Base-by-base conservation (phyloP, 352 stramenopile genomes). In the Thalassiosira hispida region DNA sequence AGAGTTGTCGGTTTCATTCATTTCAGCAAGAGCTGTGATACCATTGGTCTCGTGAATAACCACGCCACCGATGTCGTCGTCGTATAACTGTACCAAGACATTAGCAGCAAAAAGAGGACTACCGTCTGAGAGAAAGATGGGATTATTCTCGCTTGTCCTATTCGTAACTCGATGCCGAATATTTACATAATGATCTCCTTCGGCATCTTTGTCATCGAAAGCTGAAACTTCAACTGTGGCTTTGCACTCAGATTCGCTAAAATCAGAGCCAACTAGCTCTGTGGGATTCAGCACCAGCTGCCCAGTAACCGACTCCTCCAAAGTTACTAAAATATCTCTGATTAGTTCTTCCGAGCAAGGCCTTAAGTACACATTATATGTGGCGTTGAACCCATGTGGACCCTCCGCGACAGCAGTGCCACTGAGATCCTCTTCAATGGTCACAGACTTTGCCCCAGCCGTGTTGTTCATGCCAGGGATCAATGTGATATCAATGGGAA, bases 111-210 rank as follows among this genome's bases (percentile, higher is more conserved):
- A 38, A 2, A 85, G 49, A 12, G 49, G 23, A 67, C 18, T 38
- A 8, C 40, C 55, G 64, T 82, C 72, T 16, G 47, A 56, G 6
- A 85, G 67, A 25, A 77, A 22, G 11, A 85, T 78, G n/a, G n/a
- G n/a, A 31, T 23, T 20, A 51, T 79, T 33, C 18, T 55, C 64
- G 16, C 56, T 57, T 42, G 22, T 61, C 5, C 1, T 20, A 27
- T 73, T 69, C 25, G 20, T 57, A 0, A 82, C 66, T 47, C 31
- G 29, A 33, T 85, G 77, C 38, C 61, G 18, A 22, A 85, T 67
- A 46, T 59, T 82, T 6, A 77, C 73, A 46, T 66, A 85, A 40
- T 85, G 77, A 62, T 81, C 53, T 29, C 77, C 77, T 72, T 85
- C 77, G 25, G 31, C 57, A 0, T 31, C 25, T 22, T 46, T 33